Conservation (phyloP, 768 basidiomycete genomes). For the Leccinum variicolor region DNA sequence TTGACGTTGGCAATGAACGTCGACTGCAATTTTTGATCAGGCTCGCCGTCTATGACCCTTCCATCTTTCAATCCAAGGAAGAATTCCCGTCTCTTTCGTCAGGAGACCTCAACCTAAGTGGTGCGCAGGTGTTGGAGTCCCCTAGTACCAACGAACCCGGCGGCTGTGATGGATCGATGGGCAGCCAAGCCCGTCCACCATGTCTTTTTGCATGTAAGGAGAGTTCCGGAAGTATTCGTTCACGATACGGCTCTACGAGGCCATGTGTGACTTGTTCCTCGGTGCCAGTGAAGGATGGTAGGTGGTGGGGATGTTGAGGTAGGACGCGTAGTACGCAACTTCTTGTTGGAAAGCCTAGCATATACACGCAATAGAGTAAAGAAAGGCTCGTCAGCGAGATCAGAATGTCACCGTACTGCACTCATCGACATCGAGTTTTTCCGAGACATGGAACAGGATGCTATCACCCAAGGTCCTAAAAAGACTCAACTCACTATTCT, state of each 20-base stretch:
- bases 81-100: constrained; percentile 31
- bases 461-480: background rate
- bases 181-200: constrained; percentile 86
- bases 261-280: constrained; percentile 73
- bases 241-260: constrained; percentile 92
- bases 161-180: constrained; percentile 81
- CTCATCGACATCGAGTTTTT: constrained; percentile 7
- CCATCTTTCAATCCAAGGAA: constrained; percentile 45
- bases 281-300: constrained; percentile 77
- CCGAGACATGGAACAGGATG: constrained; percentile 14
- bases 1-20: no score
- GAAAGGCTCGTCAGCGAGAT: constrained; percentile 8
- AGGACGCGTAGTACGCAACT: constrained; percentile 78
- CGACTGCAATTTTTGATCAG: constrained; percentile 76
- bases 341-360: constrained; percentile 88
- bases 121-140: constrained; percentile 34
- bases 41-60: constrained; percentile 77
- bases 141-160: constrained; percentile 64
- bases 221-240: constrained; percentile 71
- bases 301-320: constrained; percentile 80
- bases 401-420: constrained; percentile 3
- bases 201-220: constrained; percentile 74
- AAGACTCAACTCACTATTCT: constrained; percentile 68
- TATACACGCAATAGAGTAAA: no score
- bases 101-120: constrained; percentile 30